Conservation (phyloP, 192 early-diverging fungal genomes). For the Phycomyces blakesleeanus region DNA sequence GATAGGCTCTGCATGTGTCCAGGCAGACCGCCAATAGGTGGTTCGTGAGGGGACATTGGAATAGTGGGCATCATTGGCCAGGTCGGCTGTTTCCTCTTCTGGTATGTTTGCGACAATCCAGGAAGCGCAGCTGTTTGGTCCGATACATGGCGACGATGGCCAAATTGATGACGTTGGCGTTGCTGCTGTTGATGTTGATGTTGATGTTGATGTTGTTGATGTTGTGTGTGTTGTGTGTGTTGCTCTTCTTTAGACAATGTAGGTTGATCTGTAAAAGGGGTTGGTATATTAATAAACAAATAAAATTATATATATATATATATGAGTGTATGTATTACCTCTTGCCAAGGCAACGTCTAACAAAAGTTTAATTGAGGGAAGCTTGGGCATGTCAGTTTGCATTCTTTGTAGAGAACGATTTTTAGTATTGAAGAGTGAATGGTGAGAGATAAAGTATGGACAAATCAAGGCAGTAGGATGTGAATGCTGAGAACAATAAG, state of each 20-base stretch:
- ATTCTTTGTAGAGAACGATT: slow-evolving; percentile 15
- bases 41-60: neutral
- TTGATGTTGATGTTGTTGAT: neutral
- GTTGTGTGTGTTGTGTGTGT: too few relatives aligned
- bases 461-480: neutral
- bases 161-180: neutral
- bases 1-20: slow-evolving; percentile 9
- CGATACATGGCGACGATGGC: slow-evolving; percentile 25
- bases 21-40: neutral
- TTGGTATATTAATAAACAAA: neutral
- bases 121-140: slow-evolving; percentile 38
- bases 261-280: too few relatives aligned
- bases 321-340: neutral
- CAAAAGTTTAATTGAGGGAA: slow-evolving; percentile 50
- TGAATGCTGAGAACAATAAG: slow-evolving; percentile 7
- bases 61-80: neutral
- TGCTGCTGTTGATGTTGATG: neutral
- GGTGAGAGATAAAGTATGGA: slow-evolving; percentile 5
- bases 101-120: slow-evolving; percentile 60
- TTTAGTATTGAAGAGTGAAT: slow-evolving; percentile 4
- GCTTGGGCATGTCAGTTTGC: slow-evolving; percentile 83
- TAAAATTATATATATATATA: too few relatives aligned
- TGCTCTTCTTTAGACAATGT: neutral
- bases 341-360: slow-evolving; percentile 31
- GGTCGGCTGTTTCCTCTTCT: slow-evolving; percentile 45